Percentiles rank a stretch among this genome's conserved stretches.
Evolutionary conservation across 306 rosid species (phyloP).

Genomic region (Potentilla sterilis): DNA sequence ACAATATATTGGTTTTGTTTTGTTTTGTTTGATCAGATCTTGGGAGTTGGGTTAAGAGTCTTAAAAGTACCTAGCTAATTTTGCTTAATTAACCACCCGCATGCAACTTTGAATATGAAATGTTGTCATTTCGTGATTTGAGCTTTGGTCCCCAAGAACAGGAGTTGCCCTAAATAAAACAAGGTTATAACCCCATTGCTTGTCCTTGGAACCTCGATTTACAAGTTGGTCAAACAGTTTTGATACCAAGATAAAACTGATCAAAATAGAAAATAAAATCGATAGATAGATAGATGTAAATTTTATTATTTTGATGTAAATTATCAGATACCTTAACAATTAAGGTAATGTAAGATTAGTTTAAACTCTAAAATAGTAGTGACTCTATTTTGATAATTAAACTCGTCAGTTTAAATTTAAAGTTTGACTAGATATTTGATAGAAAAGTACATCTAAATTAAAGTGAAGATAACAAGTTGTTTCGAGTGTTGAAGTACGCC

Average conservation of each 20-base stretch:
- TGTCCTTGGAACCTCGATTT: neutral
- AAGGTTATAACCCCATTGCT: neutral
- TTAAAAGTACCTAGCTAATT: neutral
- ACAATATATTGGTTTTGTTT: neutral
- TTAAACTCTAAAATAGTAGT: too few relatives aligned
- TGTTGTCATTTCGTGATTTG: neutral
- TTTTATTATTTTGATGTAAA: neutral
- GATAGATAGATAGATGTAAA: too few relatives aligned
- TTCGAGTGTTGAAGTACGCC: too few relatives aligned
- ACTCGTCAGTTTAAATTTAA: too few relatives aligned
- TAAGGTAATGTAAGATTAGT: neutral
- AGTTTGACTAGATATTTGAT: too few relatives aligned
- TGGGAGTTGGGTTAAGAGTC: neutral
- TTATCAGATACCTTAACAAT: too few relatives aligned
- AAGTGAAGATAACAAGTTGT: too few relatives aligned
- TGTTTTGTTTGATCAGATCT: neutral
- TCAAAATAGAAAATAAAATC: neutral
- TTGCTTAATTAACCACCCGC: neutral
- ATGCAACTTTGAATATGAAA: neutral
- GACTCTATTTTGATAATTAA: too few relatives aligned
- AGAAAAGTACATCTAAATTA: too few relatives aligned
- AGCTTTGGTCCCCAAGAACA: neutral
- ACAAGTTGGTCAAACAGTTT: neutral
- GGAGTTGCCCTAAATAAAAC: neutral
- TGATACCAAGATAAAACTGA: neutral